Percentiles rank a stretch among this genome's conserved stretches.
Conservation (phyloP, 1,139 yeast genomes). For the Arxiozyma bovina region DNA sequence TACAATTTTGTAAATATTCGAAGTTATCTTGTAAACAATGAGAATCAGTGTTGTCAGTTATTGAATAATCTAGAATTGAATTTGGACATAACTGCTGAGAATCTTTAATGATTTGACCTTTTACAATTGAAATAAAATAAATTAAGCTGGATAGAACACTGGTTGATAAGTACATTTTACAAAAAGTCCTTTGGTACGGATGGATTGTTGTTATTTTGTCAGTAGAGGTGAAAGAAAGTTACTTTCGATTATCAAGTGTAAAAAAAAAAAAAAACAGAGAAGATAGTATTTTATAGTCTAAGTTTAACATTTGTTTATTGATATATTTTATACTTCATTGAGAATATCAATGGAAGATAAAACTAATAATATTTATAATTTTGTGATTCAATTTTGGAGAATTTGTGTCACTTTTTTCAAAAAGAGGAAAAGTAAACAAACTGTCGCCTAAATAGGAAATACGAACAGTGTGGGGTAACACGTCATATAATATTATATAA, state of each 20-base stretch:
- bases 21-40: background rate
- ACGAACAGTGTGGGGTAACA: background rate
- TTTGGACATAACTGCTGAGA: background rate
- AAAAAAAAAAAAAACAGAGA: too few relatives aligned
- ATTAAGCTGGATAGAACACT: background rate
- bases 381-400: background rate
- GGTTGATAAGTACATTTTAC: background rate
- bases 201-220: too few relatives aligned
- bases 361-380: too few relatives aligned
- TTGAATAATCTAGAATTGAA: background rate
- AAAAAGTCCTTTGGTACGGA: background rate
- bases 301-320: too few relatives aligned
- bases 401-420: background rate
- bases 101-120: background rate
- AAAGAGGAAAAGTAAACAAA: background rate
- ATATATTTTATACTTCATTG: background rate
- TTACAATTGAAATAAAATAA: background rate
- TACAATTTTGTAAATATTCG: slow-evolving; percentile 10
- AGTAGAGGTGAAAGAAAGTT: background rate
- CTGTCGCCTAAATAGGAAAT: background rate
- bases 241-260: too few relatives aligned
- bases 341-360: background rate
- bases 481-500: too few relatives aligned
- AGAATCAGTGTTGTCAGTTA: background rate
- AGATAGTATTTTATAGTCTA: too few relatives aligned